Base-by-base conservation (phyloP, 495 filamentous ascomycete species). In the Monascus purpureus region DNA sequence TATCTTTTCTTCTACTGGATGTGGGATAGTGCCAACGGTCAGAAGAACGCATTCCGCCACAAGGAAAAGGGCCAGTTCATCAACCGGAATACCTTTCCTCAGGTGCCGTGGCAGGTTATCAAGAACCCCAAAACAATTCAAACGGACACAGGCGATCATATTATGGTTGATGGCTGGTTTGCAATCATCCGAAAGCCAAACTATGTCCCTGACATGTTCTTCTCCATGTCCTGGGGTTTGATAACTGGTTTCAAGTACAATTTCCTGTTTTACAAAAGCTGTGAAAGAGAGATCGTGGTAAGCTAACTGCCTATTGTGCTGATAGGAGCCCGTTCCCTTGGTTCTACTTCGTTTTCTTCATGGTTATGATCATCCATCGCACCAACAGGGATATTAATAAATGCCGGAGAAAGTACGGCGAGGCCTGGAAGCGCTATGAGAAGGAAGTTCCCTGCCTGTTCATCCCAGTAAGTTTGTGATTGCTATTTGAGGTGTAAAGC, bases 21-120 rank as follows among this genome's bases (percentile, higher is more conserved):
- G 36, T 94, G 85, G 86, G 84, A 92, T 51, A 85, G 76, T 17
- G 68, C 65, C 50, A 90, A 77, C 50, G 52, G 74, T 39, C 90
- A 96, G 54, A 97, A 97, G 69, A 95, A 93, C 52, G 70, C 77
- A 14, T 97, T 95, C 68, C 70, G 86, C 25, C 70, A 79, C 41
- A 63, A 66, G 56, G 83, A 93, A 59, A 69, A 75, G 28, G 88
- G 84, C 26, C 77, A 67, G 6, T 50, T 71, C 8, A 47, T 75
- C 18, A 58, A 71, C 41, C 80, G 90, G 35, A 80, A 75, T 29
- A 71, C 86, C 1, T 93, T 96, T 66, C 90, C 90, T 8, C 80
- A 87, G 48, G 58, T 96, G 4, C 83, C 82, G 8, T 95, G 83
- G 80, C 77, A 80, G 43, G 47, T 38, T 8, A 46, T 96, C 30